Percentiles rank a stretch among this genome's conserved stretches.
Evolutionary conservation across 2,329 filamentous ascomycete species (phyloP).

Genomic region (Biscogniauxia marginata): DNA sequence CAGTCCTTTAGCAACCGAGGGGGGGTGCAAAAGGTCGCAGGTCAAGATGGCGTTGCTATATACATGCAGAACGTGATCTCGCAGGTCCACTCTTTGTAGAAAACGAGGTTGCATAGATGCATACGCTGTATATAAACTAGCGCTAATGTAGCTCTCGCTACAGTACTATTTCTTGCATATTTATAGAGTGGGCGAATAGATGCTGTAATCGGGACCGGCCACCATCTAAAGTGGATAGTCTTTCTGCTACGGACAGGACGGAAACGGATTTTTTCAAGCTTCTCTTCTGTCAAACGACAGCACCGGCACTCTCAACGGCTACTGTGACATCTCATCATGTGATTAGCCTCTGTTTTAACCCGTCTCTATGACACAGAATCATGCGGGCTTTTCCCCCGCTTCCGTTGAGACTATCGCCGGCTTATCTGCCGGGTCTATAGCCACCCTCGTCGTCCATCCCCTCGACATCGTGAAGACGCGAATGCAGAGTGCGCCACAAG

Average conservation of each 20-base stretch:
- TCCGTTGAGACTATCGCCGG: conserved; percentile 86
- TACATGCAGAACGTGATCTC: background rate
- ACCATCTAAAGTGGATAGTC: too few species aligned
- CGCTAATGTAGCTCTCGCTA: too few species aligned
- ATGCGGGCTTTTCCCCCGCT: conserved; percentile 69
- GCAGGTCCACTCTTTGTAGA: background rate
- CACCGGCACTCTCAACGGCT: too few species aligned
- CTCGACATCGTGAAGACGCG: conserved; percentile 96
- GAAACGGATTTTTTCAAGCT: too few species aligned
- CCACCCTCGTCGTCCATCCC: conserved; percentile 85
- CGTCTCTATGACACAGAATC: conserved; percentile 47
- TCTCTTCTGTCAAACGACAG: background rate
- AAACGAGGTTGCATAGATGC: background rate
- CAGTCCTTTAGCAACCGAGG: too few species aligned
- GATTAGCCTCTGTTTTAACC: background rate
- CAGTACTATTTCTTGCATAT: too few species aligned
- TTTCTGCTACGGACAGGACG: too few species aligned
- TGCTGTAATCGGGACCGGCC: too few species aligned
- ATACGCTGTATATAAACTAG: background rate
- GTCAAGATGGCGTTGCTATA: background rate
- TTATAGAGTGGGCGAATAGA: too few species aligned
- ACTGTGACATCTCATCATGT: background rate
- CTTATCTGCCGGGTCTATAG: conserved; percentile 81
- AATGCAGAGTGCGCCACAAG: conserved; percentile 67
- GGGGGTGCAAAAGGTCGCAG: too few species aligned